Base-by-base conservation (phyloP, 495 filamentous ascomycete species). In the Elasticomyces elasticus region DNA sequence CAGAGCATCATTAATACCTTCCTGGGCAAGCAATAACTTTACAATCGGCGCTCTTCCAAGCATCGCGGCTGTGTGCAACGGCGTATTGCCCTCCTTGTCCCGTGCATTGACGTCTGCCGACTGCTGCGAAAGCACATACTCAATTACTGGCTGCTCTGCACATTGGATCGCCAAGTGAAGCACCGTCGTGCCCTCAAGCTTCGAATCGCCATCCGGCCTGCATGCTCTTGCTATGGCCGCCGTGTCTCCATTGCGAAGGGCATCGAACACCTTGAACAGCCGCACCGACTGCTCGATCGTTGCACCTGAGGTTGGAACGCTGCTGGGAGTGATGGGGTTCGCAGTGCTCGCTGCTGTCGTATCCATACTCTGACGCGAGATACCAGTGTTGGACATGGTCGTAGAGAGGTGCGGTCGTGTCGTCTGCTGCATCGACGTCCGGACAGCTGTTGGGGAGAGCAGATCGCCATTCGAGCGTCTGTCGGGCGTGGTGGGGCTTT, bases 131-230 rank as follows among this genome's bases (percentile, higher is more conserved):
- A 98, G 70, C 7, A 97, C 83, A 60, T 87, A 95, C 69, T 98
- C 94, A n/a, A 98, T 83, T 12, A 98, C 89, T n/a, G 86, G 83
- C 24, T 84, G 78, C 62, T 97, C 90, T 17, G 94, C 94, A 63
- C 92, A 98, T 66, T 97, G 92, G n/a, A 96, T 86, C 24, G 92
- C 90, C 48, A 98, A 73, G 67, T 97, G 94, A 15, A 98, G 75
- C 37, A 95, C 82, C 0, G 86, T 55, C 1, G 89, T 92, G 35
- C 90, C 88, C 38, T 89, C 86, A 17, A 90, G 55, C 9, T 71
- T 68, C 4, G 17, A n/a, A 12, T 54, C 49, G 7, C 35, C 60
- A 41, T 58, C 55, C 0, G 62, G 61, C 52, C 84, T 83, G 56
- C 95, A 85, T 9, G 87, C 89, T 63, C 85, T 89, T 24, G 85